phyloP scores from a whole-genome alignment of 2,329 filamentous ascomycete species.

The Thielaviopsis populi region DNA sequence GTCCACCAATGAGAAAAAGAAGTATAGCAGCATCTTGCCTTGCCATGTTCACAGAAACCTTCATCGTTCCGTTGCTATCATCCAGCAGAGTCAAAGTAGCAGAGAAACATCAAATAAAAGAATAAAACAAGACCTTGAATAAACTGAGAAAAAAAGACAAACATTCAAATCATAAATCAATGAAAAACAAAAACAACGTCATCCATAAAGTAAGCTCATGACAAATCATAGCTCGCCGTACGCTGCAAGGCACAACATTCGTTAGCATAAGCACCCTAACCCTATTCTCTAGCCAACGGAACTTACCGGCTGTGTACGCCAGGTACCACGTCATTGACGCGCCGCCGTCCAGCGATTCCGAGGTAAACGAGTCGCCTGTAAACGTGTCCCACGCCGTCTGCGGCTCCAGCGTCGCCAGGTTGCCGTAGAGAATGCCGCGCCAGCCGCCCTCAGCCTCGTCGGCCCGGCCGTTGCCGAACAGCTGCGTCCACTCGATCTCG shows the following conservation, averaged over 20 bases:
- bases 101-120: not conserved
- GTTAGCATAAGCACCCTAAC: not conserved
- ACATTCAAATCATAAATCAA: not conserved
- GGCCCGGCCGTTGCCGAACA: constrained; percentile 54
- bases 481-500: constrained; percentile 64
- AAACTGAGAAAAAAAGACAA: not conserved
- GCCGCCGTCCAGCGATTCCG: constrained; percentile 62
- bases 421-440: constrained; percentile 73
- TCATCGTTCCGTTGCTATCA: not conserved
- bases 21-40: no score
- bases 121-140: not conserved
- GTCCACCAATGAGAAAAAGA: not conserved
- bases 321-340: constrained; percentile 76
- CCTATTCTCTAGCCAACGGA: not conserved
- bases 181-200: not conserved
- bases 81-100: not conserved
- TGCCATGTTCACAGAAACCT: not conserved
- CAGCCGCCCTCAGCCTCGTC: constrained; percentile 59
- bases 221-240: not conserved
- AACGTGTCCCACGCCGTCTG: constrained; percentile 61
- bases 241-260: not conserved
- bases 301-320: constrained; percentile 58
- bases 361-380: constrained; percentile 46
- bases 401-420: constrained; percentile 64
- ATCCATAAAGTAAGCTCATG: not conserved